Base-by-base conservation (phyloP, 352 stramenopile genomes). In the Stramenopiles sp. region DNA sequence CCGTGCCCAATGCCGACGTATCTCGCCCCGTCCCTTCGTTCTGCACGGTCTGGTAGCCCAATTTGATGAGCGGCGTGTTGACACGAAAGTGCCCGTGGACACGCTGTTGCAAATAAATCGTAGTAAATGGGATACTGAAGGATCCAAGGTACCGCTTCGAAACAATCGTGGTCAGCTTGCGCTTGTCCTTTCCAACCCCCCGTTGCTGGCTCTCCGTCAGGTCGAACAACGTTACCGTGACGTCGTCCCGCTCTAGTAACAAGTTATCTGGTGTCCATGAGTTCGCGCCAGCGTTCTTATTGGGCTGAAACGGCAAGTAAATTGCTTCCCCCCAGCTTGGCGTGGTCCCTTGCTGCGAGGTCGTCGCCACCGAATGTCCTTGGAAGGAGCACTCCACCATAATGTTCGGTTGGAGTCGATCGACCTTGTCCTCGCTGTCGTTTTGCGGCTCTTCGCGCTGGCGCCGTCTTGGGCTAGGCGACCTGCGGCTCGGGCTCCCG, bases 281-380 rank as follows among this genome's bases (percentile, higher is more conserved):
- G 12, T 2, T 6, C 6, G 4, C 35, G 12, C 53, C 53, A 77
- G 94, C 88, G 74, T 89, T 82, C 36, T 85, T 80, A 4, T 86
- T 86, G 3, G 88, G 82, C 34, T 82, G 82, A 77, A 97, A 94
- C 12, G 92, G 87, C 37, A 97, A 63, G 4, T 83, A 79, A 3
- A 96, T 37, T 1, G 89, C 94, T 79, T 97, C 86, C 81, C 96
- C 95, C 91, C 91, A 97, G 77, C 88, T 82, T 0, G 90, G 87
- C 6, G 85, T 81, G 0, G 80, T 79, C 6, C 76, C 12, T 4
- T 6, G 33, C 2, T 31, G 35, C 35, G 12, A 2, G 35, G 33
- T 71, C 6, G 53, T 71, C 2, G 53, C 2, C 6, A 71, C 12
- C 35, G 33, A 35, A 35, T 71, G 33, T 6, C 12, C 12, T 71